phyloP scores from a whole-genome alignment of 352 stramenopile genomes.

The Globisporangium nodosum region DNA sequence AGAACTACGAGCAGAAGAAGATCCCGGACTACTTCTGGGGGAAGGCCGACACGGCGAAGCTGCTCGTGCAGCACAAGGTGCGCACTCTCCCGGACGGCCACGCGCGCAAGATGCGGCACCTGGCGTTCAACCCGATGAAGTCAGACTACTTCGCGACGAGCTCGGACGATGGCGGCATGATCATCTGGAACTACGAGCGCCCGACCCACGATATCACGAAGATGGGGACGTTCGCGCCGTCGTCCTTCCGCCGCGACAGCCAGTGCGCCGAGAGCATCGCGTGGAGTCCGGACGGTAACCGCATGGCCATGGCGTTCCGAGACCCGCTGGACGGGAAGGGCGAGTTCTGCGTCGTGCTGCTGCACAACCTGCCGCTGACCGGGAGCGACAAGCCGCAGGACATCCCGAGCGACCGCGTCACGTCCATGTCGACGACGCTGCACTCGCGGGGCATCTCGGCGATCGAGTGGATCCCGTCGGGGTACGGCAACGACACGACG shows the following conservation, averaged over 20 bases:
- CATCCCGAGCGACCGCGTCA: constrained; percentile 51
- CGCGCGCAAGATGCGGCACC: constrained; percentile 58
- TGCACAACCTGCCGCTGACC: constrained; percentile 56
- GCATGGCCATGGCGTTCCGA: constrained; percentile 75
- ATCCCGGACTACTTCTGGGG: constrained; percentile 78
- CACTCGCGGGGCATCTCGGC: constrained; percentile 58
- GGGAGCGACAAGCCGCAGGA: constrained; percentile 33
- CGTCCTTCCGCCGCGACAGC: constrained; percentile 58
- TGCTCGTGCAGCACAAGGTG: constrained; percentile 63
- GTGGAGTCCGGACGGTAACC: constrained; percentile 71
- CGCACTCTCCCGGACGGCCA: constrained; percentile 57
- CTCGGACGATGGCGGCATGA: constrained; percentile 73
- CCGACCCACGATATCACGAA: constrained; percentile 55
- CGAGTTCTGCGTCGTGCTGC: constrained; percentile 72
- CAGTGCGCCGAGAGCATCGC: constrained; percentile 65
- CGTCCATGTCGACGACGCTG: constrained; percentile 51
- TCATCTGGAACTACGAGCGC: constrained; percentile 72
- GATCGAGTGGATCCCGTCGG: constrained; percentile 63
- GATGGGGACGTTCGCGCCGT: constrained; percentile 48
- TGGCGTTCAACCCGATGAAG: constrained; percentile 73
- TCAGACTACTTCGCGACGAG: constrained; percentile 69
- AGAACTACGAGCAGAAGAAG: constrained; percentile 11
- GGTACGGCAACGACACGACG: constrained; percentile 36
- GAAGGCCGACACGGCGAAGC: constrained; percentile 50
- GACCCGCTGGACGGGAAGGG: constrained; percentile 51